Percentiles rank a stretch among this genome's conserved stretches.
phyloP scores from a whole-genome alignment of 306 rosid genomes.

The Fagus sylvatica region DNA sequence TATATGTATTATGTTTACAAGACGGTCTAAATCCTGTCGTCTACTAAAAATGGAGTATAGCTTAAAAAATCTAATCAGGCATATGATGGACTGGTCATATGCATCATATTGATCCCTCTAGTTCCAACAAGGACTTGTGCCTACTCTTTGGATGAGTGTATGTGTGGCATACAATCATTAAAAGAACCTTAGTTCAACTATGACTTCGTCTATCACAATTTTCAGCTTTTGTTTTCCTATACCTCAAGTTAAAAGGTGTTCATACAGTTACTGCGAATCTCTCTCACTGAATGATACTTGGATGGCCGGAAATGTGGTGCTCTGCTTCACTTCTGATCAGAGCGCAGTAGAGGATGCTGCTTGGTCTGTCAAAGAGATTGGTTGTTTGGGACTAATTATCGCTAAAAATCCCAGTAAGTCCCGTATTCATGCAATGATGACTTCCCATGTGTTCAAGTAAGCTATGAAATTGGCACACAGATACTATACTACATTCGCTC shows the following conservation, averaged over 20 bases:
- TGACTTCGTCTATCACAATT: not conserved
- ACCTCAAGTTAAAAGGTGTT: not conserved
- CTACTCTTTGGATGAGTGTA: not conserved
- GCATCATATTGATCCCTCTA: not conserved
- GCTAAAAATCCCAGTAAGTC: conserved; percentile 28
- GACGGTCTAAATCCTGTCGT: not conserved
- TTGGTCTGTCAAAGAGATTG: conserved; percentile 29
- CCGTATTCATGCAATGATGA: conserved; percentile 16
- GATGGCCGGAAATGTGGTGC: conserved; percentile 35
- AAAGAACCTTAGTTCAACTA: not conserved
- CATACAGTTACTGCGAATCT: conserved; percentile 30
- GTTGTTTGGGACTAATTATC: conserved; percentile 35
- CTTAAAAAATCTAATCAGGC: not conserved
- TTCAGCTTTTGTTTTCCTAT: not conserved
- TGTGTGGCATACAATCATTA: not conserved
- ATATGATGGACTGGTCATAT: not conserved
- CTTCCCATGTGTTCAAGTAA: conserved; percentile 42
- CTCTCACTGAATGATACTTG: conserved; percentile 28
- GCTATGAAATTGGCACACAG: conserved; percentile 40
- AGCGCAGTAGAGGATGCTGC: conserved; percentile 12
- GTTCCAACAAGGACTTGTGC: not conserved
- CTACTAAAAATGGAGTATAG: not conserved
- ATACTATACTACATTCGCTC: conserved; percentile 45
- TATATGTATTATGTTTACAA: not conserved
- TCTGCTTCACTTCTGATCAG: conserved; percentile 35